Base-by-base conservation (phyloP, 73 alveolate species). In the Urostyla sp. region DNA sequence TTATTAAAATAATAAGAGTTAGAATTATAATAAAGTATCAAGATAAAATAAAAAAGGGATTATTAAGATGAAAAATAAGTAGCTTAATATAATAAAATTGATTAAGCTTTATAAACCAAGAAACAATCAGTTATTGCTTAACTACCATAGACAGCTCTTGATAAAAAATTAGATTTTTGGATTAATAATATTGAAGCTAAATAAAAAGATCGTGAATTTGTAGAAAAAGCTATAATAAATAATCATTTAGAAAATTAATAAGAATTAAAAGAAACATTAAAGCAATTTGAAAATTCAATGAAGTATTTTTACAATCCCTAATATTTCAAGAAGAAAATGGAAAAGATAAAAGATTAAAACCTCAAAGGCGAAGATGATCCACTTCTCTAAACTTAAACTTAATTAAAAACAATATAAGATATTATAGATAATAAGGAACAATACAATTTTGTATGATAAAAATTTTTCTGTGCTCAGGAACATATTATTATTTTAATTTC, bases 281-380 rank as follows among this genome's bases (percentile, higher is more conserved):
- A 31, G 16, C 31, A 59, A 34, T 59, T 59, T 59, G 76, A 59
- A 59, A 55, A 59, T 59, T 52, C 76, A 35, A 13, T 59, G n/a
- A 59, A 59, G 37, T 59, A 59, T 27, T 59, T 35, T 59, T 52
- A 59, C n/a, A 59, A 59, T n/a, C n/a, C n/a, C n/a, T n/a, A n/a
- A n/a, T n/a, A n/a, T n/a, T n/a, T 32, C 10, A 28, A n/a, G 76
- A 59, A 6, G n/a, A 59, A 31, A 35, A 59, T 59, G 76, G 37
- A 3, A 59, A 59, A 59, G 76, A 59, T 59, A 59, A n/a, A n/a
- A n/a, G n/a, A n/a, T n/a, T n/a, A n/a, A n/a, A n/a, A n/a, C n/a
- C n/a, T n/a, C n/a, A n/a, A n/a, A n/a, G n/a, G n/a, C n/a, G n/a
- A n/a, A n/a, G n/a, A n/a, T n/a, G n/a, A n/a, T n/a, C n/a, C n/a